Base-by-base conservation (phyloP, 345 rosid genomes). In the Gossypioides kirkii region DNA sequence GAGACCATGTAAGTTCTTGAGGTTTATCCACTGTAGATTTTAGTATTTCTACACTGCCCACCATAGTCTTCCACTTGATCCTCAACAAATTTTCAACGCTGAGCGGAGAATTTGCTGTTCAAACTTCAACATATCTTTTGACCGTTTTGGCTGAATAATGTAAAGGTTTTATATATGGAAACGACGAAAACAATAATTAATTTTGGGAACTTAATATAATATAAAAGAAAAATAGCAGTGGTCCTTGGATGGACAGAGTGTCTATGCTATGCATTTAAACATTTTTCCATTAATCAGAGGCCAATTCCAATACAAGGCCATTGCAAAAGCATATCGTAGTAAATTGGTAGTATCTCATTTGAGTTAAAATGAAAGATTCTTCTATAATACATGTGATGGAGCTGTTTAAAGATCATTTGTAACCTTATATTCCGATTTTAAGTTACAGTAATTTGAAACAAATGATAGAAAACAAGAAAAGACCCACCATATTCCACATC, bases 191-290 rank as follows among this genome's bases (percentile, higher is more conserved):
- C 23, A 28, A 3, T 17, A 36, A 17, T 61, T 61, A 36, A 32
- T 22, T 17, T 16, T 2, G 56, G 17, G 20, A 61, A 32, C 38
- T 32, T 32, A 32, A 32, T 4, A 32, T 32, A 32, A 32, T 32
- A 32, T 32, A 1, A 1, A n/a, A n/a, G n/a, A n/a, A n/a, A 32
- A 54, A 52, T 62, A 60, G 64, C 36, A 64, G 71, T 78, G 81
- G 81, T 74, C 78, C 76, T 36, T 52, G 13, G 46, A 61, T 67
- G 36, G 71, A 73, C 80, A 70, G 78, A 41, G 72, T 74, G 85
- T 45, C 74, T 26, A 22, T 13, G 59, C 32, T 42, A 2, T 46
- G 50, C 50, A 46, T 46, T 46, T 46, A 46, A 46, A 13, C 14
- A 36, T 42, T 77, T 77, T 61, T 20, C 63, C 68, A 76, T 32